A percentile compares a stretch with the other conserved stretches of the same genome.
Evolutionary conservation across 768 basidiomycete species (phyloP).

Genomic region (Pisolithus tinctorius): DNA sequence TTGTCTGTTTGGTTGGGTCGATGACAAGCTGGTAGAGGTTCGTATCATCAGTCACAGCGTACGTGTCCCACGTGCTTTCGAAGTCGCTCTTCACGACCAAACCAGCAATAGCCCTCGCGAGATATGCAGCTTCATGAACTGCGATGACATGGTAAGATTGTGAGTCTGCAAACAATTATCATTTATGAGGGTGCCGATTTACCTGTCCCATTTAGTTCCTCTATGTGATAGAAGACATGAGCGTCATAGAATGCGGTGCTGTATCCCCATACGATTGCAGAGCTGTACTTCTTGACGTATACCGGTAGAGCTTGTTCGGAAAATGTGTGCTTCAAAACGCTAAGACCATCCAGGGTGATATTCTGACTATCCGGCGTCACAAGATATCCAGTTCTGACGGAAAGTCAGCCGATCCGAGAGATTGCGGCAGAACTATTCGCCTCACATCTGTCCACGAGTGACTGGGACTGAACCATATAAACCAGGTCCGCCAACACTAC

Average conservation of each 20-base stretch:
- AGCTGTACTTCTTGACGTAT: conserved; percentile 6
- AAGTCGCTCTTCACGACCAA: neutral
- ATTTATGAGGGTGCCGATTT: neutral
- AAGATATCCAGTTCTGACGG: conserved; percentile 2
- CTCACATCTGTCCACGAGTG: conserved; percentile 11
- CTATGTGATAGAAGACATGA: conserved; percentile 9
- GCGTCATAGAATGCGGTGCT: conserved; percentile 10
- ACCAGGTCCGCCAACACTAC: neutral
- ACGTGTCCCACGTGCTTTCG: conserved; percentile 7
- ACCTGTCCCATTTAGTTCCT: conserved; percentile 9
- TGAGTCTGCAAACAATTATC: neutral
- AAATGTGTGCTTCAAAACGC: conserved; percentile 9
- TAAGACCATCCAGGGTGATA: conserved; percentile 4
- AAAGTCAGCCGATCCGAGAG: neutral
- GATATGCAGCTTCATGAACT: conserved; percentile 12
- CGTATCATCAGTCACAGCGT: conserved; percentile 7
- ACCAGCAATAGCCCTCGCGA: conserved; percentile 5
- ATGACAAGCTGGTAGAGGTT: conserved; percentile 2
- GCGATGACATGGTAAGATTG: neutral
- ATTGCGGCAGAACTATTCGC: too few relatives aligned
- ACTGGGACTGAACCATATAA: conserved; percentile 11
- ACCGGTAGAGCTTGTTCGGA: conserved; percentile 1
- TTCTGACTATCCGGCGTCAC: neutral
- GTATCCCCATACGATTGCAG: conserved; percentile 7
- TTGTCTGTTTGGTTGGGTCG: neutral